Base-by-base conservation (phyloP, 2,329 filamentous ascomycete species). In the Orbilia javanica region DNA sequence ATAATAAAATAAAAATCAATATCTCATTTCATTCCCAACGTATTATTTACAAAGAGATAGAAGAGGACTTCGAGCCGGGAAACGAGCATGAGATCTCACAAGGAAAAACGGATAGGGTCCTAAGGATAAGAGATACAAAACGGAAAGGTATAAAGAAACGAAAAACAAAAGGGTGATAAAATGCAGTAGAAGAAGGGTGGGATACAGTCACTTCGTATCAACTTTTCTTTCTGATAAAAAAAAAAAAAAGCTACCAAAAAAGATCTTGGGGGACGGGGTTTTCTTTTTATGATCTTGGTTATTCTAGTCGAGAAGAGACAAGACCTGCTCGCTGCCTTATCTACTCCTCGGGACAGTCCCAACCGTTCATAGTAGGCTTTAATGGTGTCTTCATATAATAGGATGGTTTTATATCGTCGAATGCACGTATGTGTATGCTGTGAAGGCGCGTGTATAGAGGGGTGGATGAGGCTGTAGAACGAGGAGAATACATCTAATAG, bases 401-500 rank as follows among this genome's bases (percentile, higher is more conserved):
- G 44, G 69, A 48, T 42, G 7, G 8, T 36, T 39, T 39, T 22
- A 29, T 53, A 34, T 57, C 57, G 20, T 65, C 48, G 44, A 36
- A 64, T 72, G 53, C 63, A 60, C n/a, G 11, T 13, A 29, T 2
- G 27, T 50, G 39, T 53, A 70, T 39, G 44, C 8, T 44, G 63
- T 6, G 27, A 52, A 60, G 29, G 36, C 22, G 39, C 27, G 42
- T 22, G 46, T 44, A 31, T 36, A 31, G 25, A 48, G 64, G 7
- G 36, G 39, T 31, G 11, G 6, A 3, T 4, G 27, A 25, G n/a
- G 52, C n/a, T n/a, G 65, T 44, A 15, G 20, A 20, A 20, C n/a
- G 42, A 44, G 15, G 42, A 44, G 60, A 64, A 69, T 13, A 22
- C 25, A 53, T 74, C 79, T 89, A 99, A 87, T 99, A 99, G 82